A percentile compares a stretch with the other conserved stretches of the same genome.
phyloP scores from a whole-genome alignment of 176 grass and related monocot species.

The Elaeis guineensis region DNA sequence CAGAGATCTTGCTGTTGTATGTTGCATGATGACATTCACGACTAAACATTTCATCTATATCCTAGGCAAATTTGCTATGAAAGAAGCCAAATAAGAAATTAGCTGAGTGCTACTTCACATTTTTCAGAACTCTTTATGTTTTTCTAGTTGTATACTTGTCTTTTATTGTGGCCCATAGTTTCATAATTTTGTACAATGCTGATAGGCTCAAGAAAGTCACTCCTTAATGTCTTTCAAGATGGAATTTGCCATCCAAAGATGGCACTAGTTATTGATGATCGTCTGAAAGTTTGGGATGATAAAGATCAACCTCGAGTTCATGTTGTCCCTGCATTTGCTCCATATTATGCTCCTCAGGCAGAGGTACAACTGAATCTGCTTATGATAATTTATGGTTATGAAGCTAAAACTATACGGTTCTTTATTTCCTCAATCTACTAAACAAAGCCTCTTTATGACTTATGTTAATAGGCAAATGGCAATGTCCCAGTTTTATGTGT shows the following conservation, averaged over 20 bases:
- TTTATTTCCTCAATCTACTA: no score
- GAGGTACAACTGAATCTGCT: conserved; percentile 36
- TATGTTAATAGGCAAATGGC: conserved; percentile 49
- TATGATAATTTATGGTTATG: no score
- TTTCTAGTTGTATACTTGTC: no score
- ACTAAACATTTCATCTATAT: no score
- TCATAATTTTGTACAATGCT: neutral
- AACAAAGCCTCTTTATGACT: no score
- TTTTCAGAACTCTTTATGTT: no score
- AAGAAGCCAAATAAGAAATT: no score
- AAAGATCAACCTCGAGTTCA: conserved; percentile 94
- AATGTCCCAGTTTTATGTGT: conserved; percentile 83
- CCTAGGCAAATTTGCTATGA: no score
- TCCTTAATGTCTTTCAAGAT: conserved; percentile 89
- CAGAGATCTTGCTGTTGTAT: neutral
- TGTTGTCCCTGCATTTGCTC: conserved; percentile 93
- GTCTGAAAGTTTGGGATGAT: conserved; percentile 97
- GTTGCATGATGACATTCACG: no score
- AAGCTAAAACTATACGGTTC: no score
- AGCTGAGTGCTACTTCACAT: no score
- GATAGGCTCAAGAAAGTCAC: conserved; percentile 69
- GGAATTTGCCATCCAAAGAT: conserved; percentile 89
- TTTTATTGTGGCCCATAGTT: no score
- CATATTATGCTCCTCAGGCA: conserved; percentile 96
- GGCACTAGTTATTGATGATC: conserved; percentile 95